phyloP scores from a whole-genome alignment of 2,329 filamentous ascomycete species.

The Neopestalotiopsis rosae region DNA sequence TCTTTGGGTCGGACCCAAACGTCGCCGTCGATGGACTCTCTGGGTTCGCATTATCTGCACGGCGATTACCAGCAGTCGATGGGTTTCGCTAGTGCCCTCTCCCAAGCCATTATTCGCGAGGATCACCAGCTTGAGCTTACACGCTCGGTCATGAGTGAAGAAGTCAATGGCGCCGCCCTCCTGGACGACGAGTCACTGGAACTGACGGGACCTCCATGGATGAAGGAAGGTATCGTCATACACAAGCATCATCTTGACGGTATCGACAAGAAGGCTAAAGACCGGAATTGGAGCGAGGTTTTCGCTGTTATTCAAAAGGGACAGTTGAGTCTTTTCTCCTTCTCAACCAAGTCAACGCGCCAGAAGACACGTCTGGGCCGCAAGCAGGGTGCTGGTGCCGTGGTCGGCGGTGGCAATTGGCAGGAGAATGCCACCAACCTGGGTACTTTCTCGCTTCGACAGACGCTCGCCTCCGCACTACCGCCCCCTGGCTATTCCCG shows the following conservation, averaged over 20 bases:
- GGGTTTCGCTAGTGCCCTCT: conserved; percentile 94
- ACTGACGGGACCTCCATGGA: conserved; percentile 93
- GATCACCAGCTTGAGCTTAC: conserved; percentile 65
- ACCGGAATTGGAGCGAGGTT: conserved; percentile 91
- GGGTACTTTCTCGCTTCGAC: conserved; percentile 84
- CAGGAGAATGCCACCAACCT: conserved; percentile 93
- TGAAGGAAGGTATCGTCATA: conserved; percentile 93
- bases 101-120: conserved; percentile 94
- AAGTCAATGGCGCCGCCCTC: conserved; percentile 65
- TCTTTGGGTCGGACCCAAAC: conserved; percentile 90
- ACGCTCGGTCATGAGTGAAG: conserved; percentile 63
- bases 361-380: conserved; percentile 63
- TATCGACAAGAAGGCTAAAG: conserved; percentile 89
- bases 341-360: conserved; percentile 79
- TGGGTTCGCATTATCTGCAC: conserved; percentile 76
- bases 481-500: conserved; percentile 94
- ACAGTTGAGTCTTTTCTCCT: conserved; percentile 92
- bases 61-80: conserved; percentile 95
- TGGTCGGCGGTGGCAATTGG: conserved; percentile 96
- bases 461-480: conserved; percentile 89
- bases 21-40: conserved; percentile 90
- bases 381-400: conserved; percentile 59
- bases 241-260: conserved; percentile 96
- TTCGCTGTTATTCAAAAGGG: conserved; percentile 97
- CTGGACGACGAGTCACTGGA: conserved; percentile 93